Evolutionary conservation across 2,329 filamentous ascomycete species (phyloP).

Genomic region (Clonostachys byssicola): DNA sequence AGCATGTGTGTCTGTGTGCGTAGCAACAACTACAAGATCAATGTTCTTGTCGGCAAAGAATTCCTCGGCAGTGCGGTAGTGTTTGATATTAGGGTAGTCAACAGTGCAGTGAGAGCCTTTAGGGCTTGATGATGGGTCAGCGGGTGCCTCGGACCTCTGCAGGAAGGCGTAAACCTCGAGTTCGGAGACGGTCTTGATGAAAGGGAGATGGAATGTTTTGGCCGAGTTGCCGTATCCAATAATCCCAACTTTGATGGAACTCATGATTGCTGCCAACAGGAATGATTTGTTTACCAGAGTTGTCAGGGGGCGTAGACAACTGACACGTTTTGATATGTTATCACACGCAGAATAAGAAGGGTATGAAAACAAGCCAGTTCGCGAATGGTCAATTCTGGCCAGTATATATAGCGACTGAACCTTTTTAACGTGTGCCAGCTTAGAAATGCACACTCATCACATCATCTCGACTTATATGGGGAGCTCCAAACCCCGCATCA

Average conservation of each 20-base stretch:
- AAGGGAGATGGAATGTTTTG: slow-evolving; percentile 81
- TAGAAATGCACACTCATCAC: no score
- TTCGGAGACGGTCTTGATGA: slow-evolving; percentile 59
- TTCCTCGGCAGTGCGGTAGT: slow-evolving; percentile 57
- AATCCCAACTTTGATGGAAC: slow-evolving; percentile 41
- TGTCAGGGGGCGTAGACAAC: no score
- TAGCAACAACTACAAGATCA: slow-evolving; percentile 69
- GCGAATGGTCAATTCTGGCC: no score
- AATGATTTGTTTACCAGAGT: no score
- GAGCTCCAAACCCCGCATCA: no score
- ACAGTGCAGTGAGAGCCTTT: slow-evolving; percentile 50
- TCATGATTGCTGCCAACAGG: neutral
- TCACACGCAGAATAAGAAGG: no score
- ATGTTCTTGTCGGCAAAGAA: slow-evolving; percentile 62
- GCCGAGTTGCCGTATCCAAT: slow-evolving; percentile 55
- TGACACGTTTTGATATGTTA: no score
- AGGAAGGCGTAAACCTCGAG: slow-evolving; percentile 71
- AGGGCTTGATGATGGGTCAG: slow-evolving; percentile 21
- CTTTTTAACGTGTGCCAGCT: no score
- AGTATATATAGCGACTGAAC: no score
- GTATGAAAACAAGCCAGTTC: no score
- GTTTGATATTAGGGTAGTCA: slow-evolving; percentile 62
- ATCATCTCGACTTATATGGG: no score
- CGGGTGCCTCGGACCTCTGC: slow-evolving; percentile 62
- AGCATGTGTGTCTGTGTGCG: slow-evolving; percentile 69